These are phyloP conservation scores for Orbilia quercus DNA, from an alignment of 2,329 filamentous ascomycete species.

Conservation along the genomic window DNA sequence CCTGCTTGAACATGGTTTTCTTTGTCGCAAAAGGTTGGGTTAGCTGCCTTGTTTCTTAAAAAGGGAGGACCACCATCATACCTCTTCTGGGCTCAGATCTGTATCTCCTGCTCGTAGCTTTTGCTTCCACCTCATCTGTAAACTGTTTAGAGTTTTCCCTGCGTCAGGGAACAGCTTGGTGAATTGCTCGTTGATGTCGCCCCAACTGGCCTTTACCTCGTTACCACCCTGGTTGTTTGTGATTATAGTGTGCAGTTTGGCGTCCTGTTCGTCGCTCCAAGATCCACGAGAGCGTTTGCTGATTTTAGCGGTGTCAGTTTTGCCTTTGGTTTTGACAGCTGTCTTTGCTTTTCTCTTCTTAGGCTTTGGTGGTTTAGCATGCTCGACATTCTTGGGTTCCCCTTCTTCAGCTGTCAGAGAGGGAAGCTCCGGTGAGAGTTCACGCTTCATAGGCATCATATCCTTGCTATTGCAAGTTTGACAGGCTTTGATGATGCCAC, in stretches of 20 bases:
- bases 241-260: conserved; percentile 19
- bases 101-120: conserved; percentile 49
- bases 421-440: conserved; percentile 13
- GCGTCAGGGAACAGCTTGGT: conserved; percentile 25
- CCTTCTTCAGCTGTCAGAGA: neutral
- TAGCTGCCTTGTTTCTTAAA: neutral
- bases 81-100: conserved; percentile 28
- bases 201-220: conserved; percentile 38
- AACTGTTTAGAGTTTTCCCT: conserved; percentile 31
- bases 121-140: conserved; percentile 43
- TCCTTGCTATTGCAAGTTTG: neutral
- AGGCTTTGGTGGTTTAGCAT: neutral
- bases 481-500: too few species aligned
- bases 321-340: conserved; percentile 1
- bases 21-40: neutral
- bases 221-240: conserved; percentile 48
- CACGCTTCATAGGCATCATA: conserved; percentile 24
- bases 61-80: neutral
- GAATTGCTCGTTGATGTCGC: conserved; percentile 29
- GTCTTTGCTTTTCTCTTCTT: conserved; percentile 34
- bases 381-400: too few species aligned
- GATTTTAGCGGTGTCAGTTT: neutral
- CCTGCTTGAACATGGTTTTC: conserved; percentile 46
- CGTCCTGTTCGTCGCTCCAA: conserved; percentile 46
- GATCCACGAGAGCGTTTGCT: neutral